Evolutionary conservation across 139 green algal species (phyloP).

Genomic region (Chlamydomonas eustigma): DNA sequence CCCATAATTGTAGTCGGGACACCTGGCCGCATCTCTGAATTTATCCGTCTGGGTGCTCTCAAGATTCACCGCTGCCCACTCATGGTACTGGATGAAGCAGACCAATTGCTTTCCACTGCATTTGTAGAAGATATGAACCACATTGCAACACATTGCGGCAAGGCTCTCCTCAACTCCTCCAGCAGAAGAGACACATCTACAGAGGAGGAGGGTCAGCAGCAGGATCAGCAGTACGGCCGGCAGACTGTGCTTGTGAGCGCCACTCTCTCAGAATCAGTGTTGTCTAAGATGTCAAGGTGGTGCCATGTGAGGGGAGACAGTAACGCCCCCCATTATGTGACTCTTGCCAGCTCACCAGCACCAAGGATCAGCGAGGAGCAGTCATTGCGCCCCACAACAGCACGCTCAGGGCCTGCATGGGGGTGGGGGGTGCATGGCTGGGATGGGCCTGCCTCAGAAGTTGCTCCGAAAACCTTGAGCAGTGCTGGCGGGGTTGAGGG

Average conservation of each 20-base stretch:
- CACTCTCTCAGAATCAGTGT: conserved; percentile 63
- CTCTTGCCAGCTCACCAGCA: conserved; percentile 17
- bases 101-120: conserved; percentile 80
- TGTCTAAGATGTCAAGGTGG: conserved; percentile 49
- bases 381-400: neutral
- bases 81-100: conserved; percentile 43
- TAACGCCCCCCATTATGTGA: conserved; percentile 30
- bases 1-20: conserved; percentile 93
- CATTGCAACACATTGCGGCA: conserved; percentile 65
- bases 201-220: neutral
- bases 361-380: neutral
- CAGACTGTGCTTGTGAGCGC: conserved; percentile 61
- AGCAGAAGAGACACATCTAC: neutral
- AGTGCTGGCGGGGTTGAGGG: conserved; percentile 42
- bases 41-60: conserved; percentile 57
- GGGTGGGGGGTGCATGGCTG: conserved; percentile 50
- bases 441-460: conserved; percentile 33
- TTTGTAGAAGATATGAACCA: conserved; percentile 80
- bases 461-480: conserved; percentile 23
- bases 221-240: neutral
- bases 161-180: conserved; percentile 16
- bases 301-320: too few species aligned
- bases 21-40: conserved; percentile 84
- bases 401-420: conserved; percentile 16
- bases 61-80: conserved; percentile 41